Evolutionary conservation across 2,329 filamentous ascomycete species (phyloP).

Genomic region (Phaeosphaeriaceae sp.): DNA sequence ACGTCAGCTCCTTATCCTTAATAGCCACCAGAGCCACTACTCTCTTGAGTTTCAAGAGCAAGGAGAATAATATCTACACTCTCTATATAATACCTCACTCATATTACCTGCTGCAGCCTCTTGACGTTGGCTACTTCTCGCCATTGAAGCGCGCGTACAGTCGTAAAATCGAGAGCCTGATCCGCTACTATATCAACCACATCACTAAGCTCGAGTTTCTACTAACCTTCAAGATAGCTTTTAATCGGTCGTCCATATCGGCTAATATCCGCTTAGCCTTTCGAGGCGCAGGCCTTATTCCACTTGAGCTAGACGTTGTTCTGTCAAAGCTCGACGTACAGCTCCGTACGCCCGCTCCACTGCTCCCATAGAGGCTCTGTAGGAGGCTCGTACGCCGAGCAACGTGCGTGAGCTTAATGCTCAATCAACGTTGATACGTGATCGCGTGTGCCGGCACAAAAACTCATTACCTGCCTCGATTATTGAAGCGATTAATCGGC

Average conservation of each 20-base stretch:
- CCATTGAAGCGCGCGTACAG: not conserved
- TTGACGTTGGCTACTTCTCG: not conserved
- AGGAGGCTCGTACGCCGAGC: not conserved
- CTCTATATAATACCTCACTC: constrained; percentile 41
- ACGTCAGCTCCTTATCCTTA: constrained; percentile 15
- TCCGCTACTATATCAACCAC: not conserved
- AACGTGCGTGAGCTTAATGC: no score
- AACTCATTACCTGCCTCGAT: no score
- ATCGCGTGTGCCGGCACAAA: no score
- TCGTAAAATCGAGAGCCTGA: not conserved
- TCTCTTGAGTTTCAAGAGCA: constrained; percentile 30
- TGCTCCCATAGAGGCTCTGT: not conserved
- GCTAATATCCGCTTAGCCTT: constrained; percentile 35
- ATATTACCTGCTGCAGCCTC: constrained; percentile 16
- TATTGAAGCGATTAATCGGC: no score
- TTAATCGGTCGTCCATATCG: not conserved
- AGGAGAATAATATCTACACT: constrained; percentile 7
- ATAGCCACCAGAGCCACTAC: constrained; percentile 15
- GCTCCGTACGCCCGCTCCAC: constrained; percentile 9
- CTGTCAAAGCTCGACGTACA: constrained; percentile 37
- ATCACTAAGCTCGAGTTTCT: not conserved
- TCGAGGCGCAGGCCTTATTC: constrained; percentile 38
- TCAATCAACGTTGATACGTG: no score
- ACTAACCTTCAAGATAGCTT: not conserved
- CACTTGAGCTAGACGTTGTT: constrained; percentile 35